These are phyloP conservation scores for Penicillium griseofulvum DNA, from an alignment of 2,329 filamentous ascomycete species.

Conservation along the genomic window DNA sequence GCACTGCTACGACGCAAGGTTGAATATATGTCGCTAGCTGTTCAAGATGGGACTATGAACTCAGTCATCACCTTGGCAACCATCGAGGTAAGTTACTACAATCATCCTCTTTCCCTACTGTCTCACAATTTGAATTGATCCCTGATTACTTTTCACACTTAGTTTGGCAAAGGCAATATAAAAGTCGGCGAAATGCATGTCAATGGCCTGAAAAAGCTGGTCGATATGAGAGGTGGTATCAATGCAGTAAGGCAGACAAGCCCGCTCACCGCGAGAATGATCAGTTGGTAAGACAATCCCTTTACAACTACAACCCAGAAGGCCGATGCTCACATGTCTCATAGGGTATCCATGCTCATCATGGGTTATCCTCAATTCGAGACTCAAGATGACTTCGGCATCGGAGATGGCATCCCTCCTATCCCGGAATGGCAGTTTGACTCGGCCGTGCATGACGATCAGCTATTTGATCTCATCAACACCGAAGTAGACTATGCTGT, in stretches of 20 bases:
- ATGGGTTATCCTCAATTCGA: conserved; percentile 54
- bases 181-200: conserved; percentile 50
- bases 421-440: conserved; percentile 51
- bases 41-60: conserved; percentile 57
- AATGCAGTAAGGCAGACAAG: conserved; percentile 48
- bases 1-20: conserved; percentile 53
- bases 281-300: conserved; percentile 47
- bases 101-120: neutral
- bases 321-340: neutral
- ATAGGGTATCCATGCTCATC: conserved; percentile 59
- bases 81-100: conserved; percentile 51
- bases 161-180: conserved; percentile 56
- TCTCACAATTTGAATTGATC: neutral
- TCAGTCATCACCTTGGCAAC: conserved; percentile 58
- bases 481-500: conserved; percentile 38
- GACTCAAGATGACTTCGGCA: conserved; percentile 51
- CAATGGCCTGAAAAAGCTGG: conserved; percentile 50
- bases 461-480: conserved; percentile 11
- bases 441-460: conserved; percentile 8
- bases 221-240: conserved; percentile 53
- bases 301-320: too few species aligned
- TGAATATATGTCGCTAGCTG: conserved; percentile 46
- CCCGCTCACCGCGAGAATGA: conserved; percentile 56
- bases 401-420: conserved; percentile 51
- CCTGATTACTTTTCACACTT: neutral